Evolutionary conservation across 2,329 filamentous ascomycete species (phyloP).

Genomic region (Dichotomopilus funicola): DNA sequence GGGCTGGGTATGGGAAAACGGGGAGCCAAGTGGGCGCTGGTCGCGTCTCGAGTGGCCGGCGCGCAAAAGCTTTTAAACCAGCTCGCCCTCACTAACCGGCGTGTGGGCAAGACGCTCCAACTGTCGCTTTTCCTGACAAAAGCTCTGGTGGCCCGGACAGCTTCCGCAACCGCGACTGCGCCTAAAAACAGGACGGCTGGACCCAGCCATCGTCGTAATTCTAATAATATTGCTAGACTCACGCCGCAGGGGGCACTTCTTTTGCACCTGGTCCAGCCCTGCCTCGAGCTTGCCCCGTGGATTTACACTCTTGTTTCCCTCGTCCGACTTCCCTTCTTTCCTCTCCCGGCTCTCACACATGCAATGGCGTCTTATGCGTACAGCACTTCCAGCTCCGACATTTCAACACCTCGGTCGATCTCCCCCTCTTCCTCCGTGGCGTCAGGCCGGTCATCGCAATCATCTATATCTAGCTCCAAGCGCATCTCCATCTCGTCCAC

Average conservation of each 20-base stretch:
- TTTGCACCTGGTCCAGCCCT: constrained; percentile 17
- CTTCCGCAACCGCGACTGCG: background rate
- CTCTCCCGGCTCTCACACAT: constrained; percentile 19
- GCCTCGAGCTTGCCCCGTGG: constrained; percentile 19
- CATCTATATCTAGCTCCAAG: constrained; percentile 44
- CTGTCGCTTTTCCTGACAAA: constrained; percentile 20
- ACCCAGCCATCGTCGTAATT: constrained; percentile 15
- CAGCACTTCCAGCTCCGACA: constrained; percentile 42
- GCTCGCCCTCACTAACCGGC: constrained; percentile 17
- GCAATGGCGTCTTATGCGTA: constrained; percentile 41
- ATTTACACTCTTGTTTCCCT: constrained; percentile 18
- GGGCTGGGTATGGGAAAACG: constrained; percentile 19
- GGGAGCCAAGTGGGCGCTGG: constrained; percentile 12
- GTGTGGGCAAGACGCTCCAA: constrained; percentile 15
- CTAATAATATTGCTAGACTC: constrained; percentile 17
- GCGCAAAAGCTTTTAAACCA: constrained; percentile 21
- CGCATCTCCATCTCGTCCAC: constrained; percentile 43
- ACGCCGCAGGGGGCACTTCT: constrained; percentile 18
- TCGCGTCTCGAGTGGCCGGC: constrained; percentile 14
- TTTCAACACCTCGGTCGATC: constrained; percentile 48
- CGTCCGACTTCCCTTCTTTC: constrained; percentile 17
- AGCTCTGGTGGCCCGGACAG: constrained; percentile 22
- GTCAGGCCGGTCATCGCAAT: constrained; percentile 43
- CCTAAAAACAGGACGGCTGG: constrained; percentile 5
- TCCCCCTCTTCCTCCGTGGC: constrained; percentile 45